Base-by-base conservation (phyloP, 2,329 filamentous ascomycete species). In the Colletotrichum higginsianum region DNA sequence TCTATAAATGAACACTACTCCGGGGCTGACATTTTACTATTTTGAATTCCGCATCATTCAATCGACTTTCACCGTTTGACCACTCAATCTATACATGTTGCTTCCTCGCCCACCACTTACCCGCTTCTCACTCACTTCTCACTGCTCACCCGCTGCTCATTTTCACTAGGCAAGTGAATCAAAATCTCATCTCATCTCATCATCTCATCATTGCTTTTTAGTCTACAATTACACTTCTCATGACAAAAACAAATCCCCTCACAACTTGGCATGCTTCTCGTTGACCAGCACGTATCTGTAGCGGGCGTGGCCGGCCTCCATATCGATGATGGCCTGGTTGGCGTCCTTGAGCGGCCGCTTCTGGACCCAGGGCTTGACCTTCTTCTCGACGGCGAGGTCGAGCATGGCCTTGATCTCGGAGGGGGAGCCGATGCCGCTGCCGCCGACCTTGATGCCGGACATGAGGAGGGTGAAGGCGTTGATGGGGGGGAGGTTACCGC, bases 401-500 rank as follows among this genome's bases (percentile, higher is more conserved):
- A 91, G 76, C 89, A 91, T 90, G 74, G 88, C 85, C 56, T 83
- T 81, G 53, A 90, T 90, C 71, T 89, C 85, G 21, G 60, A 53
- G 3, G 77, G 77, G 9, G 81, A 82, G 1, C 87, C 86, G 65
- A 88, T 78, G 11, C 74, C 62, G 16, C 76, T 77, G 15, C 86
- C 87, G 0, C 83, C 84, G 42, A 88, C 77, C 74, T 83, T 84
- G 12, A 83, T 78, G 3, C 86, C 85, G 75, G 88, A 90, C 53
- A 79, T 80, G 56, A 92, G 89, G 73, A 92, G 79, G n/a, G 85
- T 81, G 74, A 87, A 89, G 4, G 86, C 86, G 73, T 82, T 84
- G 72, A 91, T 84, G 3, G 77, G 68, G 6, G 72, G 72, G 1
- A 75, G 64, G 40, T 76, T 66, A 9, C 75, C 71, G 42, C 86